Conservation (phyloP, 129 eudicot species). For the Deinandra increscens region DNA sequence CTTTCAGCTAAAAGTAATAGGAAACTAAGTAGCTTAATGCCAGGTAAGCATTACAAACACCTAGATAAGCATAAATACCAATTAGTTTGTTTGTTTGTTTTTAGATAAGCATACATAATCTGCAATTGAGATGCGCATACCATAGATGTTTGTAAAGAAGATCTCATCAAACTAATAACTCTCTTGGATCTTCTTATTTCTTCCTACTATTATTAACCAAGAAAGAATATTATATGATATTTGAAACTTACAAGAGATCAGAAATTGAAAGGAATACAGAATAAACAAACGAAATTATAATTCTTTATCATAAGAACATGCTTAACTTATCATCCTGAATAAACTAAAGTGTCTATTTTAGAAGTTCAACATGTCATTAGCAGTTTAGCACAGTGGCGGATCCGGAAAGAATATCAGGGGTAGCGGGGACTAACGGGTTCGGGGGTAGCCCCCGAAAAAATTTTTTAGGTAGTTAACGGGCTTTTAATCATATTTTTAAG, state of each 20-base stretch:
- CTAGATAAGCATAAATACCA: too few relatives aligned
- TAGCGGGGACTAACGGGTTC: too few relatives aligned
- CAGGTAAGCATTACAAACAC: slow-evolving; percentile 6
- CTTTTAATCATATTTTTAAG: too few relatives aligned
- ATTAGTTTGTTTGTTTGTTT: too few relatives aligned
- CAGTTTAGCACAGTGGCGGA: too few relatives aligned
- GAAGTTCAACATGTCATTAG: neutral
- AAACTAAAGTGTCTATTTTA: neutral
- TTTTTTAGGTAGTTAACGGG: too few relatives aligned
- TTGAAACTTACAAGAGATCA: neutral
- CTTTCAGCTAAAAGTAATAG: neutral
- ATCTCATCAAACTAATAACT: slow-evolving; percentile 73
- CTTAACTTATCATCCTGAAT: neutral
- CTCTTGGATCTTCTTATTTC: slow-evolving; percentile 69
- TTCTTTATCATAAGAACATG: neutral
- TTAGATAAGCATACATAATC: neutral
- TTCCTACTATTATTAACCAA: too few relatives aligned
- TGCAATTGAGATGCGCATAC: slow-evolving; percentile 33
- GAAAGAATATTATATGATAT: neutral
- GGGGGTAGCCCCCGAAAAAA: too few relatives aligned
- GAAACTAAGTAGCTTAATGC: neutral
- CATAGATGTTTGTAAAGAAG: slow-evolving; percentile 64
- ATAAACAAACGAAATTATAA: neutral
- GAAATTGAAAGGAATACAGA: neutral
- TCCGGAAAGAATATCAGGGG: too few relatives aligned